phyloP scores from a whole-genome alignment of 2,329 filamentous ascomycete species.

The Monilinia vaccinii-corymbosi region DNA sequence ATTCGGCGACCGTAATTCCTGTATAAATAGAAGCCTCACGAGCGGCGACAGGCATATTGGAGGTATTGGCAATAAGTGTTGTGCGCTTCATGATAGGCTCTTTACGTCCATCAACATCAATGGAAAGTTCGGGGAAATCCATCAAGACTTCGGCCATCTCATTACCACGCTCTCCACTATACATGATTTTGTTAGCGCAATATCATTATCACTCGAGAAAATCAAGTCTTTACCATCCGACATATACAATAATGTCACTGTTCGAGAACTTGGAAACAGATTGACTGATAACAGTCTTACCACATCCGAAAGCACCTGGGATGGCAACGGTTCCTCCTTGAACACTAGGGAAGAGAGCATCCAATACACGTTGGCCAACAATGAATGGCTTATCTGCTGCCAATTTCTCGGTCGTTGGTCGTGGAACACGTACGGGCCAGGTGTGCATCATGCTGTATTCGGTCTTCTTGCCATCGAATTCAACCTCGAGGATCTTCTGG shows the following conservation, averaged over 20 bases:
- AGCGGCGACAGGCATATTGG: constrained; percentile 98
- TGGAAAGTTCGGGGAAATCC: constrained; percentile 97
- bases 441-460: constrained; percentile 97
- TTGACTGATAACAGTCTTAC: constrained; percentile 98
- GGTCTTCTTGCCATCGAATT: constrained; percentile 93
- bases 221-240: constrained; percentile 45
- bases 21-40: constrained; percentile 99
- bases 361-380: constrained; percentile 92
- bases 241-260: constrained; percentile 97
- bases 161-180: constrained; percentile 77
- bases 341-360: constrained; percentile 91
- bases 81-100: constrained; percentile 99
- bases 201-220: background rate
- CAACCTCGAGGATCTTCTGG: constrained; percentile 88
- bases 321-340: constrained; percentile 97
- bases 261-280: constrained; percentile 99
- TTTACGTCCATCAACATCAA: constrained; percentile 86
- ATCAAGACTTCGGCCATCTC: constrained; percentile 99
- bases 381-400: constrained; percentile 85
- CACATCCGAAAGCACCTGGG: constrained; percentile 94
- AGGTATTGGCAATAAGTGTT: constrained; percentile 95
- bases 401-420: constrained; percentile 86
- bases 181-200: background rate
- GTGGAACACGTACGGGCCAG: constrained; percentile 94
- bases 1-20: constrained; percentile 78